Percentiles rank a stretch among this genome's conserved stretches.
Conservation (phyloP, 169 alveolate genomes). For the Cryptosporidium tyzzeri region DNA sequence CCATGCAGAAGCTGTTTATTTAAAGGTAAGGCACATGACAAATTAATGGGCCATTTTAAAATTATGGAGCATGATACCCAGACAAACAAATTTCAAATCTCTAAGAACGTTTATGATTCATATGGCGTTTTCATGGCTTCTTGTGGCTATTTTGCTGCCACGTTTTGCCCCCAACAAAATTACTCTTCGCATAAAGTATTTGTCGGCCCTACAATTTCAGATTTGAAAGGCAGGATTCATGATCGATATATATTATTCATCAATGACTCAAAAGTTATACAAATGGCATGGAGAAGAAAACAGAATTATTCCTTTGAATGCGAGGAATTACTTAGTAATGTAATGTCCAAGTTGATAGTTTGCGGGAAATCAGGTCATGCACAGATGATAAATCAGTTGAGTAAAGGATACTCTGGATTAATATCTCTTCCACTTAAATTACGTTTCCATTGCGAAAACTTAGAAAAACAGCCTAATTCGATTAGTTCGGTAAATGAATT, state of each 20-base stretch:
- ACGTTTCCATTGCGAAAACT: constrained; percentile 18
- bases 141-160: constrained; percentile 73
- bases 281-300: constrained; percentile 75
- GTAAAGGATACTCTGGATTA: constrained; percentile 43
- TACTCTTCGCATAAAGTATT: constrained; percentile 72
- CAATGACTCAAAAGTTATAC: constrained; percentile 75
- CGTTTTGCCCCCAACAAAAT: constrained; percentile 74
- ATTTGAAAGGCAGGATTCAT: constrained; percentile 70
- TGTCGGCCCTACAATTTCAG: constrained; percentile 72
- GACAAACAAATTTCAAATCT: constrained; percentile 51
- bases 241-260: constrained; percentile 64
- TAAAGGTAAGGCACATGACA: constrained; percentile 74
- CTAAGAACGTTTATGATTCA: constrained; percentile 71
- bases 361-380: constrained; percentile 35
- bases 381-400: constrained; percentile 41
- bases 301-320: constrained; percentile 58
- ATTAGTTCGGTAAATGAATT: not conserved
- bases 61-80: constrained; percentile 71
- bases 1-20: constrained; percentile 75
- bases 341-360: constrained; percentile 46
- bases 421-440: constrained; percentile 51
- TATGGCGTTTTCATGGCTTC: constrained; percentile 75
- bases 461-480: constrained; percentile 31
- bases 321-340: constrained; percentile 61
- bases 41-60: constrained; percentile 75